Conservation (phyloP, 2,329 filamentous ascomycete genomes). For the Zymoseptoria passerinii region DNA sequence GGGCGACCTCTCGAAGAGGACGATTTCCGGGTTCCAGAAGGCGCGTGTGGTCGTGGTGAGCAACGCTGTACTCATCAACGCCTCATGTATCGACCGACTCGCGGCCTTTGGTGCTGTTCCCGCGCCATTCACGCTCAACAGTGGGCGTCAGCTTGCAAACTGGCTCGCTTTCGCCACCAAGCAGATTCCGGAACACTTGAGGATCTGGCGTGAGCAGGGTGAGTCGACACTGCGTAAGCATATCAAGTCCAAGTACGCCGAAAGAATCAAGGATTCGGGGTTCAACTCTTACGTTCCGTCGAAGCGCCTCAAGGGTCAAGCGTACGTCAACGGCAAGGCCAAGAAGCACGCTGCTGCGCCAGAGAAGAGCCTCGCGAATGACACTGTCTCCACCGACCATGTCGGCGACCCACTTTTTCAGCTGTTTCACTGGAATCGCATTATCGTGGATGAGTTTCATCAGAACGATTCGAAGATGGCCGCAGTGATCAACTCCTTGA, state of each 20-base stretch:
- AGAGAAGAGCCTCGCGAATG: neutral
- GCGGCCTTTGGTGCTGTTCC: conserved; percentile 24
- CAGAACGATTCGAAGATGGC: conserved; percentile 44
- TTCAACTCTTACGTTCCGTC: conserved; percentile 34
- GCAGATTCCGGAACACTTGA: conserved; percentile 37
- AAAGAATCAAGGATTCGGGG: conserved; percentile 8
- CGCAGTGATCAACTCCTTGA: conserved; percentile 22
- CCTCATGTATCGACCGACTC: conserved; percentile 39
- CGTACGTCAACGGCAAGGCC: conserved; percentile 15
- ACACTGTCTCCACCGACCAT: conserved; percentile 6
- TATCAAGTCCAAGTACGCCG: conserved; percentile 18
- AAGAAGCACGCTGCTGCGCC: neutral
- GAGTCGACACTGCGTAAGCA: conserved; percentile 24
- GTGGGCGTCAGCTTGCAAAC: conserved; percentile 40
- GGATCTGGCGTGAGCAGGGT: conserved; percentile 28
- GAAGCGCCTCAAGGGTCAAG: conserved; percentile 16
- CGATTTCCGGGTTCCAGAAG: conserved; percentile 37
- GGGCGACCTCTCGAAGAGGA: conserved; percentile 11
- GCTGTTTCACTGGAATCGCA: conserved; percentile 51
- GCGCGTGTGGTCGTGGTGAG: conserved; percentile 50
- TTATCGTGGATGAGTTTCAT: conserved; percentile 59
- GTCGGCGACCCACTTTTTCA: conserved; percentile 40
- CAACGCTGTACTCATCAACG: conserved; percentile 42
- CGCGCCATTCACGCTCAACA: conserved; percentile 5
- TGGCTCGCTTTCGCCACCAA: conserved; percentile 45